Evolutionary conservation across 208 protist species (phyloP), one percentile per base, ranked within the genome.

Genomic region (Ichthyophonus hoferi): DNA sequence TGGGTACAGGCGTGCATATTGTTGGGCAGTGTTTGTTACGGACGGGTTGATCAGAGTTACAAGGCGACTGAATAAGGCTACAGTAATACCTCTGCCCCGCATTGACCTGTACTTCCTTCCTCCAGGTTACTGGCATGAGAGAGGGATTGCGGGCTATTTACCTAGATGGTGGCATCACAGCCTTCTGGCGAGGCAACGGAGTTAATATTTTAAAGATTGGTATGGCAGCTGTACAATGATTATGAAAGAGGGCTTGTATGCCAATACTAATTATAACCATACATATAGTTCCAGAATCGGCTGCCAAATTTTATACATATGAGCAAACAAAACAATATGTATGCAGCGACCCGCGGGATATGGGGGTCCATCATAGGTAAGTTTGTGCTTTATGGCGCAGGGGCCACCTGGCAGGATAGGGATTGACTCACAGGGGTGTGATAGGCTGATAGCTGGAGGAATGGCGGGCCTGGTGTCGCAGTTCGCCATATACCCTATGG

Each of bases 261-360:
- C 14, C 77, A 3, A 81, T 38, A 38, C 7, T 81, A 38, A 81
- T 81, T 12, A 35, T 81, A 12, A 38, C n/a, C 17, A 38, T 81
- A n/a, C 7, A 81, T 31, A 38, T 35, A 87, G 84, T 50, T 12
- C 84, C 84, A 34, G 84, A 87, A 40, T 79, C 84, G 0, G 84
- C 84, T 81, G 84, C 79, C 0, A 87, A 87, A 43, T 87, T 87
- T 34, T 87, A 79, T 43, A 79, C 84, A 34, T 87, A 87, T 58
- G 84, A 87, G 37, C 37, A n/a, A 31, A 37, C 42, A 1, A 87
- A 87, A 81, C 2, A 79, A 31, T 81, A n/a, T 7, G 35, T 87
- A 1, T 87, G 84, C 37, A 12, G 17, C 33, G 84, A 87, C 24
- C 50, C 84, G 17, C 81, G 39, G 17, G 7, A 85, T 12, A 85